Conservation (phyloP, 176 grass and related monocot genomes). For the Tillandsia fasciculata region DNA sequence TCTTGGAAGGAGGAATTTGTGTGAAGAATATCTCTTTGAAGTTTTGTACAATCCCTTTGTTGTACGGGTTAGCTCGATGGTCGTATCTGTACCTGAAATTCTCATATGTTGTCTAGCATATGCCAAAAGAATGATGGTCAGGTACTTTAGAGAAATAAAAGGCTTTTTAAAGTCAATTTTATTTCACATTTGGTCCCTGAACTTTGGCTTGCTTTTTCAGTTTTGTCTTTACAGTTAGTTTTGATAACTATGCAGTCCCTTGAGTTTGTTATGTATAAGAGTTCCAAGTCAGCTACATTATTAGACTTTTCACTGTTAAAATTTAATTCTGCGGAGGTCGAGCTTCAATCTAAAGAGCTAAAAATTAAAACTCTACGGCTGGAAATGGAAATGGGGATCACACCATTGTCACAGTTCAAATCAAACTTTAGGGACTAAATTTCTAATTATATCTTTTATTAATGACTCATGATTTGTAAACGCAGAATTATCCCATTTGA, state of each 20-base stretch:
- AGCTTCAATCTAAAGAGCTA: no score
- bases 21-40: conserved; percentile 76
- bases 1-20: conserved; percentile 70
- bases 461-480: background rate
- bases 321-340: no score
- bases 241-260: no score
- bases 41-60: conserved; percentile 55
- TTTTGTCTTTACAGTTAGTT: no score
- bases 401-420: no score
- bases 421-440: no score
- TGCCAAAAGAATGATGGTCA: background rate
- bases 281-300: no score
- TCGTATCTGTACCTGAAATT: conserved; percentile 95
- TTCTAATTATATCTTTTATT: background rate
- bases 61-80: conserved; percentile 65
- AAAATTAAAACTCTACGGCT: no score
- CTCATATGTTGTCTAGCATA: conserved; percentile 77
- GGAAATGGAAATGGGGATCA: no score
- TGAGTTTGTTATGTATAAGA: no score
- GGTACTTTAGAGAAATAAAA: background rate
- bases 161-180: conserved; percentile 1
- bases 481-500: conserved; percentile 8
- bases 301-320: no score
- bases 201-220: no score
- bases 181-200: conserved; percentile 9